Evolutionary conservation across 75 land plant genomes (phyloP), one percentile per base, ranked within the genome.

Genomic region (Chamaecyparis obtusa): DNA sequence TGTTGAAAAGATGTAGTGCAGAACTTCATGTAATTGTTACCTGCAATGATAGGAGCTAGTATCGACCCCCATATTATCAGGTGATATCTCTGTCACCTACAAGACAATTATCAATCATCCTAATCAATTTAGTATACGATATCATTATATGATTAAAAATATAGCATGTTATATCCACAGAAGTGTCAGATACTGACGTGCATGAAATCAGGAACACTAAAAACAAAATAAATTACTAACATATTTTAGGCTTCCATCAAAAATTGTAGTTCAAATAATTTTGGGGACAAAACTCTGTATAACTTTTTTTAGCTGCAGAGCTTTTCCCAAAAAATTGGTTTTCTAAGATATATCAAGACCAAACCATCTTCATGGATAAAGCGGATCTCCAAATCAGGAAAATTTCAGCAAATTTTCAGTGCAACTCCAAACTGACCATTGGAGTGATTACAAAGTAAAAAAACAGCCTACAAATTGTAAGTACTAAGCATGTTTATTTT

Each of bases 41-140:
- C 95, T 95, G 99, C 96, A 95, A 87, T 98, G 99, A 84, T 98
- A 98, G 9, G 99, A 95, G 55, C 94, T 90, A 30, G 99, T 93
- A 88, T 97, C 99, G 86, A 88, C 92, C 80, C 91, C 99, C 86
- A 86, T 35, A 77, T 92, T 82, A n/a, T 95, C 92, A 36, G 83
- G 89, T 2, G 90, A 85, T 48, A 98, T 87, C 72, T 90, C 86
- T 35, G 94, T 93, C 44, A 87, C 97, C 99, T 98, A 91, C 89
- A 80, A 48, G 80, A 83, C n/a, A 80, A 19, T 77, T 67, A 55
- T 19, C 56, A 30, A 43, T 78, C 87, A 67, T 36, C 76, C 14
- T 44, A 78, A 64, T 6, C 21, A 87, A 87, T 60, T 76, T 27
- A 36, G 19, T 13, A 35, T 56, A 43, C 76, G 33, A 74, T 74